Evolutionary conservation across 768 basidiomycete genomes (phyloP).

Genomic region (Boletus barrowsii): DNA sequence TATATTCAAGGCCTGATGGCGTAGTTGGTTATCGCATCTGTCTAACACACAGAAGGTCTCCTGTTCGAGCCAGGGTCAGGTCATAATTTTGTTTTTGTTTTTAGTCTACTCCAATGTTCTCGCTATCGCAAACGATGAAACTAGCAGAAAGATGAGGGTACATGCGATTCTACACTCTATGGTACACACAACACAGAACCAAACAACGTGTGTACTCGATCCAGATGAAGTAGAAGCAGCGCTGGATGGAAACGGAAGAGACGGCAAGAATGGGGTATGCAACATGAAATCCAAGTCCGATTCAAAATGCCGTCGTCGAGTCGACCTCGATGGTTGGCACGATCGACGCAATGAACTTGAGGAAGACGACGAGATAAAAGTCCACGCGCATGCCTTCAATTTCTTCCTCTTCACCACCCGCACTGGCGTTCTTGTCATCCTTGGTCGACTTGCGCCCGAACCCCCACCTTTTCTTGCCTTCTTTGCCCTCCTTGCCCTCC

Average conservation of each 20-base stretch:
- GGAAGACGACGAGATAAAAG: slow-evolving; percentile 96
- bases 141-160: slow-evolving; percentile 17
- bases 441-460: slow-evolving; percentile 71
- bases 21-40: slow-evolving; percentile 74
- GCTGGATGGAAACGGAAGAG: not conserved
- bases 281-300: not conserved
- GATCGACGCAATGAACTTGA: slow-evolving; percentile 98
- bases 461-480: slow-evolving; percentile 79
- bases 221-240: slow-evolving; percentile 1
- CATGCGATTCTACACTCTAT: slow-evolving; percentile 26
- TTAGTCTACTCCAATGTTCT: too few species aligned
- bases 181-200: slow-evolving; percentile 5
- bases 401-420: slow-evolving; percentile 42
- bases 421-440: slow-evolving; percentile 41
- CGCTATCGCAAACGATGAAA: not conserved
- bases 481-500: slow-evolving; percentile 40
- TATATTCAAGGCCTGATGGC: slow-evolving; percentile 24
- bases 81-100: slow-evolving; percentile 11
- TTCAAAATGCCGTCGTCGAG: slow-evolving; percentile 74
- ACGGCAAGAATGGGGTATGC: slow-evolving; percentile 13
- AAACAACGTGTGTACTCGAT: slow-evolving; percentile 1
- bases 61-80: slow-evolving; percentile 63
- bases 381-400: slow-evolving; percentile 95
- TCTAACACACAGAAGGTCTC: slow-evolving; percentile 76
- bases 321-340: slow-evolving; percentile 99